Evolutionary conservation across 2,329 filamentous ascomycete genomes (phyloP), one percentile per base, ranked within the genome.

Genomic region (Arthrobotrys entomopaga): DNA sequence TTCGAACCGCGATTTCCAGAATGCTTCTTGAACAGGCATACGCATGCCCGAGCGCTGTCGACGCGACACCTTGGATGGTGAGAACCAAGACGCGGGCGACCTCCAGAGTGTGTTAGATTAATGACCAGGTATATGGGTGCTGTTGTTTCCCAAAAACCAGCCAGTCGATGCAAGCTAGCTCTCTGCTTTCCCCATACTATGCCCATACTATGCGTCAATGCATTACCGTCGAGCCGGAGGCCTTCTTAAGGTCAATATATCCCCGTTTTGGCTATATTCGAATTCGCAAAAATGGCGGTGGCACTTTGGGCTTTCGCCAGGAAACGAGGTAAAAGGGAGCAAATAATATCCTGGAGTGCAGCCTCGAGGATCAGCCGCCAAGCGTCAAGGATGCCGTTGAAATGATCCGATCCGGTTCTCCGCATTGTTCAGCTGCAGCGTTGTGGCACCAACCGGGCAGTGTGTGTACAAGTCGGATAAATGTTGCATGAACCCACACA

Each of bases 181-280:
- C 13, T 46, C 42, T 13, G 16, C 15, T 19, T 19, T 46, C 16
- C 15, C 42, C 42, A 46, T 19, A n/a, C 42, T n/a, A 7, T 46
- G 13, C n/a, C 3, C 42, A 15, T 38, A 20, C 34, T 34, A 10
- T 11, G 15, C 20, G 16, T 19, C 3, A 13, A 50, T n/a, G n/a
- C n/a, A 19, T 11, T 46, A 19, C 54, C 34, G 48, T 60, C 57
- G 42, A 60, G 10, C 42, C 57, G 57, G 59, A 42, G n/a, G 48
- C 26, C 43, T 42, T 20, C 29, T 53, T 42, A 11, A n/a, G n/a
- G 13, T 56, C 29, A 22, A 63, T 63, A 74, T 74, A 74, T 67
- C 70, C 70, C 70, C 70, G 63, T 74, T 74, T 74, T 74, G 70
- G 70, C 70, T 74, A 74, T 74, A 74, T 74, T 74, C 60, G 29